A percentile compares a stretch with the other conserved stretches of the same genome.
Conservation (phyloP, 1,139 yeast genomes). For the Meyerozyma smithsonii region DNA sequence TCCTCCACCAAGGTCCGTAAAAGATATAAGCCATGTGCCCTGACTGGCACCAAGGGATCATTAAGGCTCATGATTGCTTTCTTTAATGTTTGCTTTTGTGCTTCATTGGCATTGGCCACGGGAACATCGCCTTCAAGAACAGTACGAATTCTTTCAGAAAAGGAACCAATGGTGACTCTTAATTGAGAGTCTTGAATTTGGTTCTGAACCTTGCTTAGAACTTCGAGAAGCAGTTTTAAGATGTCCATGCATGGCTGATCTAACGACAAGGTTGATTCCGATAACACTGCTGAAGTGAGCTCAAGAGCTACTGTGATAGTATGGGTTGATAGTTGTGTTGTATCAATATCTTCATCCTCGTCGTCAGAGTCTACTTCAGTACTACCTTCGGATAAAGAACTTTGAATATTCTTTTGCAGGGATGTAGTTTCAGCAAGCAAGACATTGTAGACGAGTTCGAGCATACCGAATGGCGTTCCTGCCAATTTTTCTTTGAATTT, state of each 20-base stretch:
- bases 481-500: conserved; percentile 59
- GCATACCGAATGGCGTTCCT: conserved; percentile 56
- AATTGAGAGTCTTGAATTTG: background rate
- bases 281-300: conserved; percentile 48
- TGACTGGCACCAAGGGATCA: conserved; percentile 77
- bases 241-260: conserved; percentile 17
- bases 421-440: conserved; percentile 16
- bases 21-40: conserved; percentile 79
- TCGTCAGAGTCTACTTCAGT: conserved; percentile 45
- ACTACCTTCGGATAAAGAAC: conserved; percentile 5
- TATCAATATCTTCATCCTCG: conserved; percentile 29
- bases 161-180: conserved; percentile 12
- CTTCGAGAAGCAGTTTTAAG: conserved; percentile 24
- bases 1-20: conserved; percentile 54
- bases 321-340: conserved; percentile 14
- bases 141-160: conserved; percentile 25
- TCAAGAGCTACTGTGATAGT: conserved; percentile 41
- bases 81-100: conserved; percentile 31
- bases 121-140: conserved; percentile 24
- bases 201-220: conserved; percentile 18
- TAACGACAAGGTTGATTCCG: conserved; percentile 34
- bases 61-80: conserved; percentile 64
- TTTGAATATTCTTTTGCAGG: background rate
- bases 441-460: conserved; percentile 51
- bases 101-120: conserved; percentile 13